Conservation (phyloP, 805 yeast genomes). For the Hanseniaspora thailandica region DNA sequence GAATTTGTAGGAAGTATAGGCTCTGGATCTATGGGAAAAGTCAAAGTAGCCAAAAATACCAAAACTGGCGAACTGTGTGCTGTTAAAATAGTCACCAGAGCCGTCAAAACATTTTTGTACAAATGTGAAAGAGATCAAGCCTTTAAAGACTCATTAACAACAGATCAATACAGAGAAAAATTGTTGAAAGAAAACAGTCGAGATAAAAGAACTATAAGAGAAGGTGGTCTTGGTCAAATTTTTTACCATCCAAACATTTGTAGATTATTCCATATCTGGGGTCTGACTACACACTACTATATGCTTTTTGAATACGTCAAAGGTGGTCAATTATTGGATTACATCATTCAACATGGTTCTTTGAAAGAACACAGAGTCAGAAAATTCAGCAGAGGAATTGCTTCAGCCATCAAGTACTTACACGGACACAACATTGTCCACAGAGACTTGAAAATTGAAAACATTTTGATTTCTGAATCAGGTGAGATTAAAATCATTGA, state of each 20-base stretch:
- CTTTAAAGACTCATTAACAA: slow-evolving; percentile 46
- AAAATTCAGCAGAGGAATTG: slow-evolving; percentile 88
- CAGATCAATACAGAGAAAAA: slow-evolving; percentile 52
- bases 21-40: slow-evolving; percentile 99
- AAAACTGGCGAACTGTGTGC: slow-evolving; percentile 76
- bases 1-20: slow-evolving; percentile 89
- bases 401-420: slow-evolving; percentile 83
- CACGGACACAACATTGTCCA: slow-evolving; percentile 92
- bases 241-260: slow-evolving; percentile 88
- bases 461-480: slow-evolving; percentile 81
- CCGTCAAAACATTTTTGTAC: slow-evolving; percentile 63
- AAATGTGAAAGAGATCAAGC: slow-evolving; percentile 62
- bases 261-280: slow-evolving; percentile 80
- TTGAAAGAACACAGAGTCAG: slow-evolving; percentile 89
- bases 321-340: slow-evolving; percentile 96
- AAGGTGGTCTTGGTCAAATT: slow-evolving; percentile 84
- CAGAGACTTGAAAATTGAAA: slow-evolving; percentile 91
- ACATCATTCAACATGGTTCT: slow-evolving; percentile 91
- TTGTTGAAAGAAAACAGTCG: slow-evolving; percentile 74
- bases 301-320: slow-evolving; percentile 93
- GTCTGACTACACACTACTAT: slow-evolving; percentile 93
- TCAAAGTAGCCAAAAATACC: slow-evolving; percentile 80
- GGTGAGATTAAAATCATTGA: slow-evolving; percentile 95
- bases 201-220: slow-evolving; percentile 85
- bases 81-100: slow-evolving; percentile 84